Conservation (phyloP, 2,329 filamentous ascomycete species). For the Stagonosporopsis cucurbitacearum region DNA sequence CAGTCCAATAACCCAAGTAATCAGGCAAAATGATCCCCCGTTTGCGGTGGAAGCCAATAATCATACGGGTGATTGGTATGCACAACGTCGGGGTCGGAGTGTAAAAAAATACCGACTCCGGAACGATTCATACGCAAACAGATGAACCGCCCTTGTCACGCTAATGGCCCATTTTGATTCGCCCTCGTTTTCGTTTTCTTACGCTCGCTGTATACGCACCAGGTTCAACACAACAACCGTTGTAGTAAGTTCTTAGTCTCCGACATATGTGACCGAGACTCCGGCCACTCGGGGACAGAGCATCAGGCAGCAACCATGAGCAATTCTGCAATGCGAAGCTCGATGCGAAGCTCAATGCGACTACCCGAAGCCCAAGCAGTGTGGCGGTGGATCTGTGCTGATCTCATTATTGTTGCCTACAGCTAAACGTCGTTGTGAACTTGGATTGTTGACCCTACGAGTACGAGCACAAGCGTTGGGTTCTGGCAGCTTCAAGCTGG, state of each 20-base stretch:
- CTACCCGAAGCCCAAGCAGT: neutral
- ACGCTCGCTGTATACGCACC: no score
- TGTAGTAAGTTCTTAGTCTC: neutral
- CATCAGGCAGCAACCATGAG: constrained; percentile 1
- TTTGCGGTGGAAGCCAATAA: neutral
- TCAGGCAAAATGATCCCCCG: neutral
- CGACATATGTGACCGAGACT: neutral
- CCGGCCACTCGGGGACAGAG: neutral
- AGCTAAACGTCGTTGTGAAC: neutral
- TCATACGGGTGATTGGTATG: neutral
- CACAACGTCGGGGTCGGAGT: constrained; percentile 6
- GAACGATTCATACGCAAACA: neutral
- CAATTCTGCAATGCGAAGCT: neutral
- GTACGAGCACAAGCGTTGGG: neutral
- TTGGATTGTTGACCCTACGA: neutral
- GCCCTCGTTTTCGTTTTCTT: neutral
- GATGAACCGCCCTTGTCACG: neutral
- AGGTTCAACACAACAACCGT: neutral
- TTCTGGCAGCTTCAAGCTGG: neutral
- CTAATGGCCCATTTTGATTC: neutral
- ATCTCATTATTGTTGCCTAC: constrained; percentile 2
- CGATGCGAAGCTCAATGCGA: neutral
- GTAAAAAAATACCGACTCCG: constrained; percentile 2
- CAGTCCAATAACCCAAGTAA: neutral
- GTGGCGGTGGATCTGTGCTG: no score